Evolutionary conservation across 768 basidiomycete genomes (phyloP).

Genomic region (Lyophyllum decastes): DNA sequence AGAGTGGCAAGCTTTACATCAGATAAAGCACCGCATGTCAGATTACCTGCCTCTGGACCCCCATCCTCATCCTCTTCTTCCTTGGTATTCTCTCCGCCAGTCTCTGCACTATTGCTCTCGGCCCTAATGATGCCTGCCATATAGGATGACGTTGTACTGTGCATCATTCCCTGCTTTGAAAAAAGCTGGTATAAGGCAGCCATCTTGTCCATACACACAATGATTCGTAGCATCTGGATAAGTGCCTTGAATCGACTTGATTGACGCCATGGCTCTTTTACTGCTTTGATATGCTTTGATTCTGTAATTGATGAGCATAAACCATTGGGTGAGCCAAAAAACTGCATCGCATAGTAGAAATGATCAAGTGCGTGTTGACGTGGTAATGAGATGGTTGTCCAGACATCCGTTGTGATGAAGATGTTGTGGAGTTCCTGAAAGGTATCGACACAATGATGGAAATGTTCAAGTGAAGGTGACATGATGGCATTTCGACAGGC

Average conservation of each 20-base stretch:
- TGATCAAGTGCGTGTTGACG: constrained; percentile 19
- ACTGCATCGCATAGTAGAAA: background rate
- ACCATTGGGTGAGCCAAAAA: constrained; percentile 11
- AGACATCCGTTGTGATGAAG: constrained; percentile 3
- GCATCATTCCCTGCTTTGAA: background rate
- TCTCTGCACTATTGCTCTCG: background rate
- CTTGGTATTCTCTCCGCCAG: background rate
- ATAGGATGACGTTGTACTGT: constrained; percentile 4
- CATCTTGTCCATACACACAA: constrained; percentile 13
- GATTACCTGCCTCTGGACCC: background rate
- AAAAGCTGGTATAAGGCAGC: background rate
- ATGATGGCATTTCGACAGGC: background rate
- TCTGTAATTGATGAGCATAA: constrained; percentile 16
- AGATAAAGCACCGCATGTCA: too few species aligned
- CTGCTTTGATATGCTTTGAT: constrained; percentile 14
- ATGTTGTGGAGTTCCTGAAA: background rate
- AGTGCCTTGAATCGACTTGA: constrained; percentile 18
- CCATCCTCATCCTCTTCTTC: background rate
- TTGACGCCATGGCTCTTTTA: constrained; percentile 19
- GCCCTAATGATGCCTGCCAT: background rate
- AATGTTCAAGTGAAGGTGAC: background rate
- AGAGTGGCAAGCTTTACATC: too few species aligned
- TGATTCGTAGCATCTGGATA: constrained; percentile 17
- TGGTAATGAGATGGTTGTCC: constrained; percentile 17
- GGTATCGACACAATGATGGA: too few species aligned